phyloP scores from a whole-genome alignment of 345 rosid species.

The Populus pruinosa region DNA sequence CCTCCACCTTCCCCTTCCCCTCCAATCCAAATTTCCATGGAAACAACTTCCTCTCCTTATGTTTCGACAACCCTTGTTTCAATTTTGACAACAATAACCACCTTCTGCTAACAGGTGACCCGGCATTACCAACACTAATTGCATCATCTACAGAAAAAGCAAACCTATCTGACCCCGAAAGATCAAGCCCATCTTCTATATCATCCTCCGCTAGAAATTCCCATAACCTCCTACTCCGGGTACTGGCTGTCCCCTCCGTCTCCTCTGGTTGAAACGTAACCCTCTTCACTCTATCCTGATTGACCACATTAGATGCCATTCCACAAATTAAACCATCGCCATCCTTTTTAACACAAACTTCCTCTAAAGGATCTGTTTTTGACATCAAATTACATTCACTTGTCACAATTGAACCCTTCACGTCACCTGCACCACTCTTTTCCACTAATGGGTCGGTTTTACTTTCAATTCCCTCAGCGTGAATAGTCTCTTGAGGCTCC shows the following conservation, averaged over 20 bases:
- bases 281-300: constrained; percentile 36
- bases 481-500: constrained; percentile 16
- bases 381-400: constrained; percentile 1
- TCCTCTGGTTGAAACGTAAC: constrained; percentile 60
- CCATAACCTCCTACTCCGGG: constrained; percentile 49
- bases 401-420: constrained; percentile 7
- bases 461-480: constrained; percentile 19
- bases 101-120: constrained; percentile 63
- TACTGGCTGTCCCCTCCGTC: constrained; percentile 48
- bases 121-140: constrained; percentile 50
- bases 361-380: constrained; percentile 1
- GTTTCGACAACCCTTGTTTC: constrained; percentile 76
- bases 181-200: constrained; percentile 84
- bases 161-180: constrained; percentile 89
- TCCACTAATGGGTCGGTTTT: constrained; percentile 22
- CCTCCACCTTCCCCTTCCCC: constrained; percentile 51
- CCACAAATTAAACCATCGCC: neutral
- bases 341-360: constrained; percentile 4
- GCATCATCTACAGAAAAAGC: constrained; percentile 92
- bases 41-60: constrained; percentile 62
- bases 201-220: constrained; percentile 84
- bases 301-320: neutral
- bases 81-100: constrained; percentile 79
- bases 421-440: constrained; percentile 14
- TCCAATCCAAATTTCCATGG: constrained; percentile 80